phyloP scores from a whole-genome alignment of 768 basidiomycete species.

The Serpula lacrymans region DNA sequence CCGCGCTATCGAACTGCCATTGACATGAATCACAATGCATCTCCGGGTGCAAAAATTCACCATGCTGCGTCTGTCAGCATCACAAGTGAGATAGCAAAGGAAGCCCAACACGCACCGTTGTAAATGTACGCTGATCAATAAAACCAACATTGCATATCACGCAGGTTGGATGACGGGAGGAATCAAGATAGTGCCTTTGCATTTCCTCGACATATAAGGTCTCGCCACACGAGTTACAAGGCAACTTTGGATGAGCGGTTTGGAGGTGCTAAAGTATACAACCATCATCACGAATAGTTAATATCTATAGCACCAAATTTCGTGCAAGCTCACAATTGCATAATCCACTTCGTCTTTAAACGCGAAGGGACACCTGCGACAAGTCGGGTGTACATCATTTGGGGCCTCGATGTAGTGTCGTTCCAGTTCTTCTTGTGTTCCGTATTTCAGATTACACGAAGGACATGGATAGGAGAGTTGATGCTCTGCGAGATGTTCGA shows the following conservation, averaged over 20 bases:
- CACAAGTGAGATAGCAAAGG: constrained; percentile 6
- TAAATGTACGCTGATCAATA: constrained; percentile 21
- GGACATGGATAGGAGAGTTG: constrained; percentile 21
- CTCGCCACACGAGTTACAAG: constrained; percentile 29
- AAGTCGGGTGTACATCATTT: constrained; percentile 33
- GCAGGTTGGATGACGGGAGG: constrained; percentile 25
- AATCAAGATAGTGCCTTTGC: constrained; percentile 21
- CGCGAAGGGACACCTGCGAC: constrained; percentile 28
- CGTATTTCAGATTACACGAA: constrained; percentile 19
- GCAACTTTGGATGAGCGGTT: constrained; percentile 32
- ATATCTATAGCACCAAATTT: neutral
- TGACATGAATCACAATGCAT: constrained; percentile 34
- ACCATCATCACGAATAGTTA: constrained; percentile 2
- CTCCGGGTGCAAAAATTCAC: constrained; percentile 28
- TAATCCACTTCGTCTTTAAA: constrained; percentile 31
- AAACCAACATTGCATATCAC: constrained; percentile 24
- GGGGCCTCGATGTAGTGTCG: constrained; percentile 38
- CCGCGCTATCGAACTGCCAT: constrained; percentile 35
- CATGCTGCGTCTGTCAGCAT: constrained; percentile 20
- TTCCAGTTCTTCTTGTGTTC: constrained; percentile 33
- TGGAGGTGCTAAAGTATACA: constrained; percentile 33
- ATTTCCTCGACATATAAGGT: constrained; percentile 21
- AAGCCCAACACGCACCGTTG: constrained; percentile 20
- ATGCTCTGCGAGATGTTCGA: constrained; percentile 29
- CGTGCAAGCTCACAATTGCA: constrained; percentile 24